A percentile compares a stretch with the other conserved stretches of the same genome.
Conservation (phyloP, 139 green algal genomes). For the Pseudopediastrum boryanum region DNA sequence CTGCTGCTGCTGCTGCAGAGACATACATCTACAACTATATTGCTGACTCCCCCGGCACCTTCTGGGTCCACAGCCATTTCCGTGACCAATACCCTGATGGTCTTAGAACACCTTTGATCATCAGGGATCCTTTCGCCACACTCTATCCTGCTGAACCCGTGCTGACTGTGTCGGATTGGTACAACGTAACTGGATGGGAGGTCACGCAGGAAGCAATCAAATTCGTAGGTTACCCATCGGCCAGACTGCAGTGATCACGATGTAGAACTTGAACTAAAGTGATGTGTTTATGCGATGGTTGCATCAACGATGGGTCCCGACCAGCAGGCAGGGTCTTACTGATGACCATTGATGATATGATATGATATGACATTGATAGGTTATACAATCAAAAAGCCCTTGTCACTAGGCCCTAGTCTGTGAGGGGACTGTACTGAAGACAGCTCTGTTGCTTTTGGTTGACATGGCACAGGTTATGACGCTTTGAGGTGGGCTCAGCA, state of each 20-base stretch:
- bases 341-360: too few relatives aligned
- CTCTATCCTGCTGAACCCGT: background rate
- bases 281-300: background rate
- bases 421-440: too few relatives aligned
- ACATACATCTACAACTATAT: conserved; percentile 17
- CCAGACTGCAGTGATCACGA: background rate
- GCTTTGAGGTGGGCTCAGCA: too few relatives aligned
- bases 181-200: background rate
- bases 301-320: background rate
- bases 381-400: too few relatives aligned
- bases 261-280: background rate
- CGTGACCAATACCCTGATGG: background rate
- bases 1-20: too few relatives aligned
- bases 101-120: background rate
- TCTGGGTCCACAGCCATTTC: conserved; percentile 3
- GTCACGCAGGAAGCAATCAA: background rate
- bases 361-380: too few relatives aligned
- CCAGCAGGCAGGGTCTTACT: too few relatives aligned
- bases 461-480: too few relatives aligned
- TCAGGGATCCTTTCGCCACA: background rate
- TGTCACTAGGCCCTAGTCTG: too few relatives aligned
- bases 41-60: conserved; percentile 10
- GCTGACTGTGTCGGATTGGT: background rate
- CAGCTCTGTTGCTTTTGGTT: too few relatives aligned
- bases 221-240: too few relatives aligned